Conservation (phyloP, 352 stramenopile genomes). For the Paralagenidium karlingii region DNA sequence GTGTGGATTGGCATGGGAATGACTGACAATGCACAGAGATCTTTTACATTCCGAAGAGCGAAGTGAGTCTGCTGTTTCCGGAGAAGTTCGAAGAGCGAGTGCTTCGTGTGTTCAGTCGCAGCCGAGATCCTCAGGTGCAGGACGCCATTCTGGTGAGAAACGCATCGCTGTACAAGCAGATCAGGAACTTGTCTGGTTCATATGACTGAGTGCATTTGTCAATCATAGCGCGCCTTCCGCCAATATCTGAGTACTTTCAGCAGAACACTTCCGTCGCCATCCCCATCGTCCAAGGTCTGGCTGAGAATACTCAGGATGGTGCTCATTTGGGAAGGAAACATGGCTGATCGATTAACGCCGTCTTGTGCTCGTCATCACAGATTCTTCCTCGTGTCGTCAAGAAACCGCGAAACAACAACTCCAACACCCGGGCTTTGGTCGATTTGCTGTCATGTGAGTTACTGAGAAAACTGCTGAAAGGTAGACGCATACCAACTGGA, state of each 20-base stretch:
- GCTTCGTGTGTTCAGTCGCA: constrained; percentile 66
- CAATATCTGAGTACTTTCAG: constrained; percentile 46
- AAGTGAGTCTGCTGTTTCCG: constrained; percentile 73
- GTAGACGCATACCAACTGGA: too few relatives aligned
- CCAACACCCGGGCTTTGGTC: too few relatives aligned
- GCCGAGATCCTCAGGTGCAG: constrained; percentile 27
- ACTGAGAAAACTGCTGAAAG: too few relatives aligned
- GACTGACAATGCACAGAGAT: constrained; percentile 18
- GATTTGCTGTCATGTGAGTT: too few relatives aligned
- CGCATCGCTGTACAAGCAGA: not conserved
- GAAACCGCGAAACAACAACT: too few relatives aligned
- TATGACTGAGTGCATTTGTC: too few relatives aligned
- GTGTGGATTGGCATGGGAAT: not conserved
- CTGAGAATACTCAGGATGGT: too few relatives aligned
- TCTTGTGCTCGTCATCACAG: too few relatives aligned
- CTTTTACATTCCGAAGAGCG: constrained; percentile 68
- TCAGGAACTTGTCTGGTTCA: not conserved
- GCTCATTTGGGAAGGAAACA: too few relatives aligned
- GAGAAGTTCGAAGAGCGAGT: constrained; percentile 82
- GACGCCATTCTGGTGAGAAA: constrained; percentile 37
- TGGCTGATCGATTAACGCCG: too few relatives aligned
- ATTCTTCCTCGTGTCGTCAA: too few relatives aligned
- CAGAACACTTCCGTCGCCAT: constrained; percentile 46
- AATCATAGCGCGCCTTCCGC: constrained; percentile 41
- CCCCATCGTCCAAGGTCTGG: constrained; percentile 66